Evolutionary conservation across 78 protist species (phyloP).

Genomic region (Paratrimastix pyriformis): DNA sequence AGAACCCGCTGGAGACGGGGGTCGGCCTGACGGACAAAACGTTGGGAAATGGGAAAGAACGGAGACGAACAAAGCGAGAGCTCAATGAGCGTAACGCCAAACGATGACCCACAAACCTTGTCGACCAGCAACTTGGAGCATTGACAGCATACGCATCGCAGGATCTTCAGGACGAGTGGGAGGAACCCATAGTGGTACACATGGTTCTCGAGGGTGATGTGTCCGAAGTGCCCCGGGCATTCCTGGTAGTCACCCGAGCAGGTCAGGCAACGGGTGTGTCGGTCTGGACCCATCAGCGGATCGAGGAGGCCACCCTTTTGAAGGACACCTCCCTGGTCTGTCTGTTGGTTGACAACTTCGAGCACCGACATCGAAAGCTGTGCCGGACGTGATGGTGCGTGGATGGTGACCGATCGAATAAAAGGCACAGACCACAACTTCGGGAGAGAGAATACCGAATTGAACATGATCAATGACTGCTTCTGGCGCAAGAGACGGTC

Average conservation of each 20-base stretch:
- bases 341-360: conserved; percentile 31
- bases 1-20: background rate
- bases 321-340: conserved; percentile 64
- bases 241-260: conserved; percentile 58
- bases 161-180: conserved; percentile 37
- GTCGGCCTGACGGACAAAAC: background rate
- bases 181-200: conserved; percentile 82
- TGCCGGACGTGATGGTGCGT: background rate
- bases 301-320: conserved; percentile 76
- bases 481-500: too few species aligned
- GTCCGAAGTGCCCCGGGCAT: conserved; percentile 98
- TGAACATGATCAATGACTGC: conserved; percentile 44
- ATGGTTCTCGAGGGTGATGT: conserved; percentile 78
- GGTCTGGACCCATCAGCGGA: conserved; percentile 84
- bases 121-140: conserved; percentile 30
- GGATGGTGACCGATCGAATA: background rate
- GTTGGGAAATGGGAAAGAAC: background rate
- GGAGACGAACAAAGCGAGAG: background rate
- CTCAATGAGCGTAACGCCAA: background rate
- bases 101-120: conserved; percentile 6
- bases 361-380: conserved; percentile 25
- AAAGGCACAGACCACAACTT: conserved; percentile 43
- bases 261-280: conserved; percentile 59
- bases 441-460: conserved; percentile 74
- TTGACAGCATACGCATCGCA: conserved; percentile 77